Evolutionary conservation across 1,284 basidiomycete species (phyloP).

Genomic region (Cutaneotrichosporon spelunceum): DNA sequence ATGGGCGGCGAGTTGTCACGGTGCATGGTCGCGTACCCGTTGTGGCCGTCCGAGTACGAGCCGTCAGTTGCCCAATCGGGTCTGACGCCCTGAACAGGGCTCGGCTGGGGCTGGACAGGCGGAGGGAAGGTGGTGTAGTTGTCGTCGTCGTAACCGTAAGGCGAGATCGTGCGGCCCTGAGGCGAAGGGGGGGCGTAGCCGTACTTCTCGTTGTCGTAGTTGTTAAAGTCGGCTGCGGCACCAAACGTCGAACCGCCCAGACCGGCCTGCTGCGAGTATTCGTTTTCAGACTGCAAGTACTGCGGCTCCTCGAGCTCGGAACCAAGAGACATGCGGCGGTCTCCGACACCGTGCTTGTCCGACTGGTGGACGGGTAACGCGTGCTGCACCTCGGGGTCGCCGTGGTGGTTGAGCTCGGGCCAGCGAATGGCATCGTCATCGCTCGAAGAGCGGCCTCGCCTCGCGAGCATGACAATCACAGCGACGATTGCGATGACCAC

Average conservation of each 20-base stretch:
- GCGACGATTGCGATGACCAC: conserved; percentile 39
- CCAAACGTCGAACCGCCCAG: conserved; percentile 28
- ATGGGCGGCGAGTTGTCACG: conserved; percentile 7
- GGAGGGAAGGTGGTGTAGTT: conserved; percentile 41
- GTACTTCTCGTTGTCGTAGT: conserved; percentile 9
- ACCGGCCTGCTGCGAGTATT: not conserved
- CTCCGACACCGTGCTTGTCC: conserved; percentile 29
- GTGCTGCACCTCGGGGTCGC: conserved; percentile 45
- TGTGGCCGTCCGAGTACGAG: conserved; percentile 3
- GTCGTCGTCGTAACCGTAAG: conserved; percentile 26
- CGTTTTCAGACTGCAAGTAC: conserved; percentile 14
- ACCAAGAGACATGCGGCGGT: conserved; percentile 27
- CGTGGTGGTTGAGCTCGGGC: conserved; percentile 52
- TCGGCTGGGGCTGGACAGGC: conserved; percentile 27
- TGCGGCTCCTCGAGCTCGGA: conserved; percentile 33
- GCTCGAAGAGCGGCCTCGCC: conserved; percentile 38
- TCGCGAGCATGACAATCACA: conserved; percentile 37
- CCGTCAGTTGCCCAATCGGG: conserved; percentile 3
- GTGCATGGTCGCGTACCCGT: conserved; percentile 10
- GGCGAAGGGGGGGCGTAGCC: not conserved
- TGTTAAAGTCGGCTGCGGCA: not conserved
- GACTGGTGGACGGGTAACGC: conserved; percentile 48
- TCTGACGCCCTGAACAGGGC: conserved; percentile 19
- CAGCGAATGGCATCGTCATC: conserved; percentile 51
- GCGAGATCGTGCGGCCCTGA: conserved; percentile 2